Conservation (phyloP, 202 grass and related monocot species). For the Carex sylvatica region DNA sequence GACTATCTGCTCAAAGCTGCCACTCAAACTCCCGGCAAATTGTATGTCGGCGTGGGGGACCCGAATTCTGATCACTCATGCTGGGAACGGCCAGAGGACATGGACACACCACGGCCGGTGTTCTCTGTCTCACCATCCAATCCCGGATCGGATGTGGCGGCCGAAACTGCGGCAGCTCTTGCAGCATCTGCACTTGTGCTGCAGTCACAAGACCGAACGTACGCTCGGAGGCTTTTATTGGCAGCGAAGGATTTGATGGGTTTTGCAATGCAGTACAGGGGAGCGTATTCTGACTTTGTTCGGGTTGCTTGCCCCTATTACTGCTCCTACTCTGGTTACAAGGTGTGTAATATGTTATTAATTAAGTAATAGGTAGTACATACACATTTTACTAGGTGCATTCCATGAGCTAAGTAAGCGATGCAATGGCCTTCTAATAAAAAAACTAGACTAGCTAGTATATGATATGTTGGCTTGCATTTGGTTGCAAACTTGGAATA, state of each 20-base stretch:
- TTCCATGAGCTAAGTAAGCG: neutral
- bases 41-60: slow-evolving; percentile 86
- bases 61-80: slow-evolving; percentile 67
- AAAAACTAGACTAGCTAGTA: neutral
- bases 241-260: slow-evolving; percentile 50
- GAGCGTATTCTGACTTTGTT: slow-evolving; percentile 57
- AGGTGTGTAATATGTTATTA: slow-evolving; percentile 18
- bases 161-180: slow-evolving; percentile 73
- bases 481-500: neutral
- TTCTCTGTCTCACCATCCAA: slow-evolving; percentile 52
- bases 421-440: neutral
- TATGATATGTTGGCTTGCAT: neutral
- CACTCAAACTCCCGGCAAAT: slow-evolving; percentile 39
- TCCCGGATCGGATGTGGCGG: slow-evolving; percentile 69
- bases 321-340: slow-evolving; percentile 74
- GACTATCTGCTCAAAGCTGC: slow-evolving; percentile 87
- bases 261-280: slow-evolving; percentile 47
- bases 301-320: slow-evolving; percentile 53
- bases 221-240: slow-evolving; percentile 37
- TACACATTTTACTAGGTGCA: neutral
- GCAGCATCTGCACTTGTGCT: slow-evolving; percentile 53
- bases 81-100: slow-evolving; percentile 88
- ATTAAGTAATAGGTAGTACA: neutral
- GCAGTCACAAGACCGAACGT: slow-evolving; percentile 29
- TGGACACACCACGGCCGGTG: slow-evolving; percentile 75